phyloP scores from a whole-genome alignment of 2,329 filamentous ascomycete genomes.

The Fusarium albidum region DNA sequence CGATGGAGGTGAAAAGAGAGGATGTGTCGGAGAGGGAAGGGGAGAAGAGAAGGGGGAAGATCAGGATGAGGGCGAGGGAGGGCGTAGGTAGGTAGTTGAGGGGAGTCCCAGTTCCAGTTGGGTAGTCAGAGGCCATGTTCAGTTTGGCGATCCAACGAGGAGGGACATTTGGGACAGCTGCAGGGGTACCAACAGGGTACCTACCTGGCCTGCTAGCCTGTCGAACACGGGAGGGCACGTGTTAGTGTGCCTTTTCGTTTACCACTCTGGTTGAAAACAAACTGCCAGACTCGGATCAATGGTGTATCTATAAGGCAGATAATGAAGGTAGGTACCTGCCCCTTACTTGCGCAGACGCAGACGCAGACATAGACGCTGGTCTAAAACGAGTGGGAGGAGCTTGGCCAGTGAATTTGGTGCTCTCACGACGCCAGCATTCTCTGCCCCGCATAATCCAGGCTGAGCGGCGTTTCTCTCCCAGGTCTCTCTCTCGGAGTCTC shows the following conservation, averaged over 20 bases:
- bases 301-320: no score
- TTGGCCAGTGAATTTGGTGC: conserved; percentile 16
- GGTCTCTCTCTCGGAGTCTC: not conserved
- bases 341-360: conserved; percentile 22
- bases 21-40: conserved; percentile 5
- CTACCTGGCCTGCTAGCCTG: no score
- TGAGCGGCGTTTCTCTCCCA: conserved; percentile 19
- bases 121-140: not conserved
- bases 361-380: conserved; percentile 22
- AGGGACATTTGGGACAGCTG: conserved; percentile 26
- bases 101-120: no score
- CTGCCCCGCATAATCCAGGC: conserved; percentile 31
- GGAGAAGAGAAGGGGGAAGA: conserved; percentile 6
- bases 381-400: conserved; percentile 23
- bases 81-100: not conserved
- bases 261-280: conserved; percentile 4
- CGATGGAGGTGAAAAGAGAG: conserved; percentile 1
- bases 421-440: conserved; percentile 5
- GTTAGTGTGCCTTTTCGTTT: conserved; percentile 17
- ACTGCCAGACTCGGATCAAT: not conserved
- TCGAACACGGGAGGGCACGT: conserved; percentile 29
- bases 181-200: conserved; percentile 32
- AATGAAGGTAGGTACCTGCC: no score
- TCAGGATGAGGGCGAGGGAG: conserved; percentile 3
- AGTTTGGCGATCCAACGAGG: conserved; percentile 19